phyloP scores from a whole-genome alignment of 2,329 filamentous ascomycete species.

The Calonectria honghensis region DNA sequence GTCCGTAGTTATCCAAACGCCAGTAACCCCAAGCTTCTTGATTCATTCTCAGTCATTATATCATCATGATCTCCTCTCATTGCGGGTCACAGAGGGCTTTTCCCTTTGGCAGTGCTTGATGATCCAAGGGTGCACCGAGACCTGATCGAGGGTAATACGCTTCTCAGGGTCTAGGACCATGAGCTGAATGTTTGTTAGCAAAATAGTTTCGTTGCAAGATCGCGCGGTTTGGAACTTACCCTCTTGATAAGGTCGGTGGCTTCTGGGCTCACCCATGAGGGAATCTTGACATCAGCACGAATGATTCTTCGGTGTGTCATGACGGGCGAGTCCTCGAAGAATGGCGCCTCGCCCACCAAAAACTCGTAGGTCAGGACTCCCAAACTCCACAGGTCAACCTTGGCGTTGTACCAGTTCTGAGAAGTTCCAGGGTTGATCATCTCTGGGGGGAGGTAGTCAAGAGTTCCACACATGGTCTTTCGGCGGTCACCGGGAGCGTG shows the following conservation, averaged over 20 bases:
- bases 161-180: constrained; percentile 96
- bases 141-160: constrained; percentile 90
- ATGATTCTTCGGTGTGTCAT: constrained; percentile 96
- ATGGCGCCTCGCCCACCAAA: constrained; percentile 94
- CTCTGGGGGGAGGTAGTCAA: constrained; percentile 98
- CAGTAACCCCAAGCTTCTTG: constrained; percentile 43
- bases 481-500: constrained; percentile 96
- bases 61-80: constrained; percentile 63
- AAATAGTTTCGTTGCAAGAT: background rate
- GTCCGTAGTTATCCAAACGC: constrained; percentile 48
- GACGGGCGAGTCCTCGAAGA: constrained; percentile 89
- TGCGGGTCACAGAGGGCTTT: constrained; percentile 66
- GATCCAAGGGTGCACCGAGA: constrained; percentile 96
- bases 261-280: constrained; percentile 91
- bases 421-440: constrained; percentile 90
- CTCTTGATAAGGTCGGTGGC: constrained; percentile 94
- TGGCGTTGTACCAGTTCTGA: constrained; percentile 94
- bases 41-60: constrained; percentile 46
- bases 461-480: constrained; percentile 96
- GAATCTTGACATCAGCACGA: constrained; percentile 93
- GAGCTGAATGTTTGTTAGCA: constrained; percentile 72
- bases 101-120: constrained; percentile 90
- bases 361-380: constrained; percentile 98
- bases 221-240: constrained; percentile 69
- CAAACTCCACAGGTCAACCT: constrained; percentile 96